Conservation (phyloP, 1,284 basidiomycete species). For the Melanopsichium pennsylvanicum region DNA sequence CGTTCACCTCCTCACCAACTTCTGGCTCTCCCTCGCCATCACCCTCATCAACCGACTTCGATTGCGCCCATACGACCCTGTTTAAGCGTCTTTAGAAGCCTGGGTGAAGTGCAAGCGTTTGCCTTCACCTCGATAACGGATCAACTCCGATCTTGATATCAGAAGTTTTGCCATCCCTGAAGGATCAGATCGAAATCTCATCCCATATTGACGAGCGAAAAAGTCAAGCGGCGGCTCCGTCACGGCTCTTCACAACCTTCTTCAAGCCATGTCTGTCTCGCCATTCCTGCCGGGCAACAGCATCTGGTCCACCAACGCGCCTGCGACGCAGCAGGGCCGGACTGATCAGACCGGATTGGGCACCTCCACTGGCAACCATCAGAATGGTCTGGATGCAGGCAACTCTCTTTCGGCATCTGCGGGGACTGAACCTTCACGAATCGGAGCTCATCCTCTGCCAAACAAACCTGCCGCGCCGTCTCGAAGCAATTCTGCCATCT, state of each 20-base stretch:
- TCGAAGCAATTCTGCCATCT: constrained; percentile 30
- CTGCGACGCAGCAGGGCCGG: constrained; percentile 9
- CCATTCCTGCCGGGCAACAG: constrained; percentile 40
- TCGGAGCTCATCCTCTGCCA: constrained; percentile 35
- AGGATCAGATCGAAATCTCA: too few species aligned
- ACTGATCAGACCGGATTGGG: constrained; percentile 1
- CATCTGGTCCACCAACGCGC: constrained; percentile 37
- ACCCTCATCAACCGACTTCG: too few species aligned
- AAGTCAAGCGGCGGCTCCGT: too few species aligned
- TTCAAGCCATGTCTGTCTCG: constrained; percentile 31
- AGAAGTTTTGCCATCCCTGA: too few species aligned
- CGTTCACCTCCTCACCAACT: too few species aligned
- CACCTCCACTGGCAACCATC: constrained; percentile 1
- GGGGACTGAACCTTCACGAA: constrained; percentile 11
- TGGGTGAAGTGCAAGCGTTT: too few species aligned
- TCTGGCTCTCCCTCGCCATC: too few species aligned
- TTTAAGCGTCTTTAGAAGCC: too few species aligned
- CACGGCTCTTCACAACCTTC: background rate
- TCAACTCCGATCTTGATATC: too few species aligned
- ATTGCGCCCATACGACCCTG: too few species aligned
- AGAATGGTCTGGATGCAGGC: constrained; percentile 1
- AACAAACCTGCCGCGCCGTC: constrained; percentile 26
- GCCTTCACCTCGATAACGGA: too few species aligned
- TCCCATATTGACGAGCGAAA: too few species aligned
- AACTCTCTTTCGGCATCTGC: constrained; percentile 4